These are phyloP conservation scores for Astragalus glycyphyllos DNA, from an alignment of 306 rosid species.

Conservation along the genomic window DNA sequence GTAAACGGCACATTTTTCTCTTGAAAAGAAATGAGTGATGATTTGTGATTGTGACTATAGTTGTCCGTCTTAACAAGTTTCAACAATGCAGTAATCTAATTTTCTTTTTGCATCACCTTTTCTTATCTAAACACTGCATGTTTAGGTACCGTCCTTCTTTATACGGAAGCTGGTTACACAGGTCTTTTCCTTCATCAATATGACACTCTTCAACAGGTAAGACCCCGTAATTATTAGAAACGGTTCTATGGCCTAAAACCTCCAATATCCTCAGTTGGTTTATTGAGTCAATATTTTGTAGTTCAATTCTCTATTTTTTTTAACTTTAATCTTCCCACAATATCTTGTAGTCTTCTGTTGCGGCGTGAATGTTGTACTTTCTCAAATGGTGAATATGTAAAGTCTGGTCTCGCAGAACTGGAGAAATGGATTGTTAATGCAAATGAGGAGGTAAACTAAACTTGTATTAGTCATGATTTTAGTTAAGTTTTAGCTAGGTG, in stretches of 20 bases:
- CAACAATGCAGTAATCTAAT: slow-evolving; percentile 5
- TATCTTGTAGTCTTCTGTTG: slow-evolving; percentile 72
- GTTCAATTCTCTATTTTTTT: not conserved
- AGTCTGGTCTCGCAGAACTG: slow-evolving; percentile 95
- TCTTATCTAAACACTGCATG: slow-evolving; percentile 43
- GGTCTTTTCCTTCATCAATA: slow-evolving; percentile 93
- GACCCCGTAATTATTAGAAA: slow-evolving; percentile 19
- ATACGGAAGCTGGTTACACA: slow-evolving; percentile 93
- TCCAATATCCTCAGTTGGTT: slow-evolving; percentile 19
- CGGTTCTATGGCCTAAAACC: slow-evolving; percentile 6
- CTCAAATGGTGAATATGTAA: slow-evolving; percentile 97
- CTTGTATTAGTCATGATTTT: slow-evolving; percentile 8
- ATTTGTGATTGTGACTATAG: not conserved
- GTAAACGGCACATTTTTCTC: not conserved
- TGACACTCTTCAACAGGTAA: slow-evolving; percentile 95
- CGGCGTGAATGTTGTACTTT: slow-evolving; percentile 98
- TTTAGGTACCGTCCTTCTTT: slow-evolving; percentile 96
- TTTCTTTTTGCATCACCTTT: not conserved
- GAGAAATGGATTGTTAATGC: slow-evolving; percentile 95
- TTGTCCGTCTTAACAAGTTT: slow-evolving; percentile 2
- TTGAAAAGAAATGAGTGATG: not conserved
- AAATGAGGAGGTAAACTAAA: slow-evolving; percentile 71
- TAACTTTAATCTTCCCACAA: slow-evolving; percentile 9
- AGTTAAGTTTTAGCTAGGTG: not conserved
- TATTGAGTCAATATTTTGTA: slow-evolving; percentile 28